phyloP scores from a whole-genome alignment of 306 rosid genomes.

The Cucurbita ficifolia region DNA sequence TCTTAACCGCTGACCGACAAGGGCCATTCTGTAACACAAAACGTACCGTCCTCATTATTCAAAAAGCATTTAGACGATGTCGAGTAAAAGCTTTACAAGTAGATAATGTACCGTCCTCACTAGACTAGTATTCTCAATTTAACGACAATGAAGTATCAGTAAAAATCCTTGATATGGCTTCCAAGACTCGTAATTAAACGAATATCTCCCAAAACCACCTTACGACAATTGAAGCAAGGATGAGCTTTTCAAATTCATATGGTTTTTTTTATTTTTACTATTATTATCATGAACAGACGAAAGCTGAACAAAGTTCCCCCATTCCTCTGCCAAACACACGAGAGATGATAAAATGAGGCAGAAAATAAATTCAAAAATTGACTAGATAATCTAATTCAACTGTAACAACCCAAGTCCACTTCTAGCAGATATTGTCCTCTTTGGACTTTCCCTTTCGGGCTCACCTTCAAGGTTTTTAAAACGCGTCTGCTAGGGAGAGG shows the following conservation, averaged over 20 bases:
- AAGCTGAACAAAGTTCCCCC: background rate
- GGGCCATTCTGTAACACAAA: slow-evolving; percentile 1
- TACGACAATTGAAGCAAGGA: background rate
- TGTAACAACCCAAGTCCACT: too few relatives aligned
- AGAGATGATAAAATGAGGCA: background rate
- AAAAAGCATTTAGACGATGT: background rate
- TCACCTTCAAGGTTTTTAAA: too few relatives aligned
- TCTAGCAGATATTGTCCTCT: too few relatives aligned
- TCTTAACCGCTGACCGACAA: background rate
- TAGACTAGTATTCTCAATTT: background rate
- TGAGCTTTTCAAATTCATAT: background rate
- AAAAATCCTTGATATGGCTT: background rate
- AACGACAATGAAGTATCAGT: background rate
- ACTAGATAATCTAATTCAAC: background rate
- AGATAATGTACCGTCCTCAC: background rate
- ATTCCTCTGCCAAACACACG: background rate
- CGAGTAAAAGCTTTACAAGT: background rate
- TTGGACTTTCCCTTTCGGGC: too few relatives aligned
- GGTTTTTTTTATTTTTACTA: too few relatives aligned
- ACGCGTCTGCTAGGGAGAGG: too few relatives aligned
- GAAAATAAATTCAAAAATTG: background rate
- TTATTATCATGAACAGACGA: background rate
- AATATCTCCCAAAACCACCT: background rate
- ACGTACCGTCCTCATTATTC: background rate
- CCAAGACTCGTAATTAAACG: background rate